Base-by-base conservation (phyloP, 208 protist genomes). In the Ichthyophonus hoferi region DNA sequence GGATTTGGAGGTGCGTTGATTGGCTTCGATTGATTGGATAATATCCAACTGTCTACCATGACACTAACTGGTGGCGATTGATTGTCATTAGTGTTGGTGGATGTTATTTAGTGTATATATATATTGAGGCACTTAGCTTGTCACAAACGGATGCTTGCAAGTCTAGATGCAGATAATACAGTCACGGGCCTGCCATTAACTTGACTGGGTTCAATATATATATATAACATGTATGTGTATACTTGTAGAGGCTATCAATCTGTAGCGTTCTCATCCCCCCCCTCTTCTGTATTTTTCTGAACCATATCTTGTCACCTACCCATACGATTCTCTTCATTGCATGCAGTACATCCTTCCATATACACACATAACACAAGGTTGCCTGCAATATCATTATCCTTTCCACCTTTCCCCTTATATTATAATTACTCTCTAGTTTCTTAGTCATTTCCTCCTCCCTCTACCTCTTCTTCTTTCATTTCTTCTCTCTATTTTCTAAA, bases 1-100 rank as follows among this genome's bases (percentile, higher is more conserved):
- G 1, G 86, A 86, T 38, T 78, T 82, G 33, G 87, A 79, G 77
- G 42, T 86, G 76, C 41, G 24, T 83, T 76, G 1, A 40, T 31
- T n/a, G 34, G 24, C 43, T 31, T 67, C 24, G 43, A 67, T 67
- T 31, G 3, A 24, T 67, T 3, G 12, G 43, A 67, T 67, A 67
- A 67, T 31, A 67, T 67, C 24, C 12, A 67, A 67, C 43, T 67
- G 43, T 24, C 43, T 67, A 24, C 3, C n/a, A n/a, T n/a, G n/a
- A n/a, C n/a, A n/a, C n/a, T n/a, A n/a, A n/a, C n/a, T n/a, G n/a
- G n/a, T n/a, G n/a, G n/a, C n/a, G n/a, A n/a, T n/a, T n/a, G n/a
- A n/a, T n/a, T n/a, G n/a, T n/a, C n/a, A n/a, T n/a, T n/a, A n/a
- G n/a, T n/a, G n/a, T n/a, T n/a, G n/a, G n/a, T n/a, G n/a, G n/a